Evolutionary conservation across 129 eudicot genomes (phyloP).

Genomic region (carrot (Daucus carota)): DH1_v3.0 NC_030383.2:59028501-59029000

Average conservation of each 20-base stretch:
- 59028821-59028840: slow-evolving; percentile 35
- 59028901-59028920: slow-evolving; percentile 28
- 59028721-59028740: slow-evolving; percentile 36
- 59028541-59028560: slow-evolving; percentile 55
- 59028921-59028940: slow-evolving; percentile 44
- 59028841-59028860: slow-evolving; percentile 36
- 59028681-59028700: slow-evolving; percentile 77
- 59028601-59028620: slow-evolving; percentile 74
- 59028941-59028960: slow-evolving; percentile 46
- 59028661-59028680: slow-evolving; percentile 58
- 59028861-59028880: slow-evolving; percentile 19
- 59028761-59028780: background rate
- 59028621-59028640: slow-evolving; percentile 73
- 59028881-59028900: slow-evolving; percentile 8
- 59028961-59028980: slow-evolving; percentile 28
- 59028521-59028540: slow-evolving; percentile 47
- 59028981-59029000: slow-evolving; percentile 20
- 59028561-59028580: slow-evolving; percentile 92
- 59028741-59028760: background rate
- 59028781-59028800: background rate
- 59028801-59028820: slow-evolving; percentile 35
- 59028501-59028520: slow-evolving; percentile 38
- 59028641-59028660: slow-evolving; percentile 59
- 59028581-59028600: slow-evolving; percentile 68
- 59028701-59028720: slow-evolving; percentile 81